Conservation (phyloP, 2,329 filamentous ascomycete genomes). For the Furcasterigmium furcatum region DNA sequence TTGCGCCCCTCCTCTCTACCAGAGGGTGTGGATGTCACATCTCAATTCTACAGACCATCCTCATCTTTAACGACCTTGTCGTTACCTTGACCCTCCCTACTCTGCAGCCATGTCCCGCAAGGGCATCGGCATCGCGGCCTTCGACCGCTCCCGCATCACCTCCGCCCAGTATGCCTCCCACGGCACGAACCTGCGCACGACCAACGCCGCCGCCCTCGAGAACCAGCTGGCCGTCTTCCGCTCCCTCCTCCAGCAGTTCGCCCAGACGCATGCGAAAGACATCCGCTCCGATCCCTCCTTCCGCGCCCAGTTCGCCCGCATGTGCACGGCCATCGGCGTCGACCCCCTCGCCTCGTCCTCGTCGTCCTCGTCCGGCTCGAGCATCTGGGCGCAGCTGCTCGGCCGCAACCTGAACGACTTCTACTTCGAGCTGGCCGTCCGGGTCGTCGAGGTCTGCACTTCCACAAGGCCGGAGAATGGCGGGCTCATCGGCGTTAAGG, state of each 20-base stretch:
- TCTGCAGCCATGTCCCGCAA: slow-evolving; percentile 63
- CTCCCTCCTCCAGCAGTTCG: slow-evolving; percentile 91
- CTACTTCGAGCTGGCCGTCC: slow-evolving; percentile 96
- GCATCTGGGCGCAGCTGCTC: slow-evolving; percentile 88
- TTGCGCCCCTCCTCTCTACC: too few species aligned
- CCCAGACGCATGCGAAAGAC: slow-evolving; percentile 88
- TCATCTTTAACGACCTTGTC: too few species aligned
- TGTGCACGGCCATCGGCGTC: slow-evolving; percentile 96
- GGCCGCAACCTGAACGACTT: slow-evolving; percentile 95
- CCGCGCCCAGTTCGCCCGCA: slow-evolving; percentile 94
- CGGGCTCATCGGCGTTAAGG: slow-evolving; percentile 79
- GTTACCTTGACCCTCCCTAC: too few species aligned
- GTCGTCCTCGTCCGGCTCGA: slow-evolving; percentile 37
- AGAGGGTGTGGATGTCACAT: too few species aligned
- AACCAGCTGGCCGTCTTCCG: slow-evolving; percentile 96
- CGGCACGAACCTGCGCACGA: slow-evolving; percentile 79
- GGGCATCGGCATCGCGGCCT: slow-evolving; percentile 87
- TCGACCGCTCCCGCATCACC: slow-evolving; percentile 79
- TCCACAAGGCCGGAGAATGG: slow-evolving; percentile 88
- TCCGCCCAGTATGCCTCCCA: slow-evolving; percentile 88
- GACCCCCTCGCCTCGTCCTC: slow-evolving; percentile 72
- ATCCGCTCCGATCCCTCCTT: slow-evolving; percentile 95
- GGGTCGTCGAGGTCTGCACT: slow-evolving; percentile 89
- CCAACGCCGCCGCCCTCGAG: slow-evolving; percentile 80
- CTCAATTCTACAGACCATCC: too few species aligned